Evolutionary conservation across 306 rosid species (phyloP).

Genomic region (Cucumis cinereus): DNA sequence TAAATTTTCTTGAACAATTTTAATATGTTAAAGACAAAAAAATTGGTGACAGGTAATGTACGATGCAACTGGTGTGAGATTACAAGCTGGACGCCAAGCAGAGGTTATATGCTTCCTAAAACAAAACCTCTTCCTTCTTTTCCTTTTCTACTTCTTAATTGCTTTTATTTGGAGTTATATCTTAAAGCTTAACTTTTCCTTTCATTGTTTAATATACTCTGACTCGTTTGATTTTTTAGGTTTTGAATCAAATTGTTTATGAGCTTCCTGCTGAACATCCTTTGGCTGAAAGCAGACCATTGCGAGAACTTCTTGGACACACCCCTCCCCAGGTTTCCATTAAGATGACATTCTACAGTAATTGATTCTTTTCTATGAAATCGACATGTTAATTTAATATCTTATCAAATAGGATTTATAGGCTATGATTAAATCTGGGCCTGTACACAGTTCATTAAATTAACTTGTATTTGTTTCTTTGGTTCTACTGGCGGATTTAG

Average conservation of each 20-base stretch:
- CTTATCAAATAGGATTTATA: background rate
- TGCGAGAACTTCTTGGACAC: conserved; percentile 96
- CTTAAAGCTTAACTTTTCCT: conserved; percentile 2
- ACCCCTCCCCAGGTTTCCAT: conserved; percentile 82
- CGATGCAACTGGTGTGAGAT: conserved; percentile 97
- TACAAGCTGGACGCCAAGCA: conserved; percentile 99
- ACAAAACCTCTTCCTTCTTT: conserved; percentile 5
- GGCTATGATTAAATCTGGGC: background rate
- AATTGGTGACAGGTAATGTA: conserved; percentile 80
- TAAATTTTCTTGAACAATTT: background rate
- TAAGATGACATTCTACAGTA: conserved; percentile 7
- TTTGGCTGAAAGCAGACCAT: conserved; percentile 89
- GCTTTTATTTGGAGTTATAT: background rate
- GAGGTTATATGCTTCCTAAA: conserved; percentile 38
- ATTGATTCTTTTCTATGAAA: conserved; percentile 8
- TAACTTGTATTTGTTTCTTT: background rate
- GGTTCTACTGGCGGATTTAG: too few species aligned
- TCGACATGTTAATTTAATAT: background rate
- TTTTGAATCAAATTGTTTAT: conserved; percentile 84
- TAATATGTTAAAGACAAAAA: background rate
- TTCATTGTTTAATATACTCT: conserved; percentile 1
- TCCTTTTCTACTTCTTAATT: background rate
- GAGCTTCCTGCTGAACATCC: conserved; percentile 99
- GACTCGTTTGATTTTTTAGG: conserved; percentile 23
- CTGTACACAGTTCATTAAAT: background rate